Conservation (phyloP, 257 asterid species). For the Solanum microdontum region DNA sequence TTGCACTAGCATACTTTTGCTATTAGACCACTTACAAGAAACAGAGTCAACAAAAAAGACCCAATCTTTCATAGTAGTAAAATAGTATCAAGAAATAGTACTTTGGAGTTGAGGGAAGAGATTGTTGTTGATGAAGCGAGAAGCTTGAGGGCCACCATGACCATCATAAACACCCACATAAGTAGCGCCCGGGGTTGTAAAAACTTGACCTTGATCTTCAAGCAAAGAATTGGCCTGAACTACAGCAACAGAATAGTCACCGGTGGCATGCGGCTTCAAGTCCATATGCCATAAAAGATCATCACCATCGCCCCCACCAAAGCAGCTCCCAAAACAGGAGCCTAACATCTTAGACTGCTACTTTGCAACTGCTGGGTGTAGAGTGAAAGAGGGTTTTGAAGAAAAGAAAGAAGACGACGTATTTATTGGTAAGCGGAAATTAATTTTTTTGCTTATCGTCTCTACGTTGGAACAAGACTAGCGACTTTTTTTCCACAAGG, state of each 20-base stretch:
- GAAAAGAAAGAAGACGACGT: background rate
- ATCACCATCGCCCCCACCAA: slow-evolving; percentile 19
- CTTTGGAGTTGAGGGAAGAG: slow-evolving; percentile 26
- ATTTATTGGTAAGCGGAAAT: background rate
- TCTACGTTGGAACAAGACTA: background rate
- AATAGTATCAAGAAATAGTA: background rate
- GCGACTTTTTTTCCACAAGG: background rate
- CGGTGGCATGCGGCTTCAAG: slow-evolving; percentile 27
- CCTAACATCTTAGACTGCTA: slow-evolving; percentile 8
- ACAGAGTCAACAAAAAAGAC: background rate
- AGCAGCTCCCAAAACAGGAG: slow-evolving; percentile 16
- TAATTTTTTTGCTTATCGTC: background rate
- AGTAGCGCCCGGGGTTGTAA: slow-evolving; percentile 25
- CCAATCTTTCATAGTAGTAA: background rate
- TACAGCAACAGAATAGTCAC: slow-evolving; percentile 34
- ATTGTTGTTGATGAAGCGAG: slow-evolving; percentile 25
- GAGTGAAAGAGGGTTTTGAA: background rate
- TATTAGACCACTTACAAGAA: background rate
- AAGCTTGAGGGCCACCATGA: slow-evolving; percentile 38
- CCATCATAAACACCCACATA: slow-evolving; percentile 40
- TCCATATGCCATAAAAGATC: slow-evolving; percentile 29
- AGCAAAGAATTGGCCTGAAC: slow-evolving; percentile 33
- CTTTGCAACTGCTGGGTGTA: background rate
- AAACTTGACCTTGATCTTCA: slow-evolving; percentile 35
- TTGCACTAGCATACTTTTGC: background rate